Evolutionary conservation across 2,329 filamentous ascomycete genomes (phyloP), one percentile per base, ranked within the genome.

Genomic region (Fusarium caatingaense): DNA sequence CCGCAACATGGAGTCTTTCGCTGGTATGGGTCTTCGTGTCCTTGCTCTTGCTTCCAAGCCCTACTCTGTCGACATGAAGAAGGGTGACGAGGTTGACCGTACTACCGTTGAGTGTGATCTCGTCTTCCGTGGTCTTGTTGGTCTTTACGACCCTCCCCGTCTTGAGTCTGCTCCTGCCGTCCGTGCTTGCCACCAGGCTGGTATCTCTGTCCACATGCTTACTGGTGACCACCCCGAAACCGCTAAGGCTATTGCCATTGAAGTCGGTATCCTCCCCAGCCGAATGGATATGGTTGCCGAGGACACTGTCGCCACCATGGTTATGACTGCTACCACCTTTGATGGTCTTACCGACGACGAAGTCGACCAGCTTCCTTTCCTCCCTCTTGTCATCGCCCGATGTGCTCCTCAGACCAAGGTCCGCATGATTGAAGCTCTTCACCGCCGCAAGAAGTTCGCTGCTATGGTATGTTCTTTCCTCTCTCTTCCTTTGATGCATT

Each of bases 321-420:
- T 90, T 21, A 91, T 89, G 86, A 88, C 88, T 8, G 89, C 88
- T 7, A 79, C 85, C 13, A 83, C 89, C 60, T 92, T 92, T 62
- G 90, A 92, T 74, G 84, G 85, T 23, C 79, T 92, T 25, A 84
- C 83, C 3, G 88, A 92, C 41, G 84, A 87, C 0, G 83, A 92
- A 70, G 87, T 92, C 34, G 90, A 92, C 68, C 73, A 82, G 13
- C 83, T 92, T 11, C 89, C 89, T 1, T 85, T 89, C 5, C 80
- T 92, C 1, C 90, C 90, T 6, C 81, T 92, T 4, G 90, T 92
- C 7, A 89, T 92, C 65, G 90, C 90, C 37, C 85, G 90, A 27
- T 92, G 90, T 72, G 88, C 89, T 5, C 91, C 91, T 2, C 85
- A 87, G 55, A 92, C 91, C 15, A 93, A 93, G 77, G 89, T 91